Evolutionary conservation across 2,329 filamentous ascomycete genomes (phyloP), one percentile per base, ranked within the genome.

Genomic region (Scedosporium apiospermum): DNA sequence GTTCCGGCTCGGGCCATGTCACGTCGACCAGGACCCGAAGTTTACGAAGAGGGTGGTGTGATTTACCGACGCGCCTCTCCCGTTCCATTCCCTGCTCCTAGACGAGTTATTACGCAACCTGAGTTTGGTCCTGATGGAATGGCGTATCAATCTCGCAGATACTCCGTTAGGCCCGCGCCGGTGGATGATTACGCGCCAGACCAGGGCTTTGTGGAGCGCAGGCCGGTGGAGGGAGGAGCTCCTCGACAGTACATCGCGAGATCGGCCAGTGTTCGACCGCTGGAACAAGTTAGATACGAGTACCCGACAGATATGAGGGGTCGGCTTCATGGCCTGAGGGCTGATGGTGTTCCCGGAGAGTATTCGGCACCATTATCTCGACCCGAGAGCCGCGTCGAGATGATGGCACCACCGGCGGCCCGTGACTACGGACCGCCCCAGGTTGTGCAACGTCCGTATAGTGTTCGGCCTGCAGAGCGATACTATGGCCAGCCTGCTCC

Each of bases 101-200:
- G 84, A 64, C 80, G 85, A 51, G 78, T 87, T 53, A 75, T 90
- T 23, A 86, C 86, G 10, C 83, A 88, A 65, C 82, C 85, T 2
- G 87, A 89, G 65, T 83, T 79, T 60, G 74, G 61, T 18, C 34
- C 65, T 76, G 83, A 62, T 12, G 44, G 27, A 7, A 26, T 42
- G 49, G 60, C 30, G 23, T 61, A 61, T 57, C 27, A 51, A 3
- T 27, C 55, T 38, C 60, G 60, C 16, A 16, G 27, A 6, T 61
- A 61, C 60, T 81, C 84, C 4, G 73, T 74, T 65, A 82, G 79
- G 44, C 82, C 79, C 10, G 73, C 72, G 2, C 72, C 76, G 3
- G 71, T 71, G 41, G 74, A 75, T 62, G 81, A 82, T 9, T 83
- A 81, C 66, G 70, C 80, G 23, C 78, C 79, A 60, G 72, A 80